A percentile compares a stretch with the other conserved stretches of the same genome.
These are phyloP conservation scores for Erodium maritimum DNA, from an alignment of 345 rosid genomes.

Conservation along the genomic window DNA sequence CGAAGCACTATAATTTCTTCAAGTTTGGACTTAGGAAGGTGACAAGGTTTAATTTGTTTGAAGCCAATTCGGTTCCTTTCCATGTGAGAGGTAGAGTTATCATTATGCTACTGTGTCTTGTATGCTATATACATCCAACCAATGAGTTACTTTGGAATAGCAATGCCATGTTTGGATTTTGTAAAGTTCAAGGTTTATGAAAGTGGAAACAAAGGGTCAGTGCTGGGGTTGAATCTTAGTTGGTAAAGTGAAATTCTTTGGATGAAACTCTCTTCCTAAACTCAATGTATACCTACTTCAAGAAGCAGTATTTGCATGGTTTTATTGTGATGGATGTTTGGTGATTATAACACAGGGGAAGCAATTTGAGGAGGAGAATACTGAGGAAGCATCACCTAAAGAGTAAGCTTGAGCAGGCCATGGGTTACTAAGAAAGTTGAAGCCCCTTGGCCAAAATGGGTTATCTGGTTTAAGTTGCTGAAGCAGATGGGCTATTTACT, in stretches of 20 bases:
- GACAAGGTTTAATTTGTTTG: neutral
- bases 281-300: neutral
- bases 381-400: slow-evolving; percentile 29
- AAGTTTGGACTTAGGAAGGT: too few relatives aligned
- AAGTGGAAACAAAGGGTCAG: too few relatives aligned
- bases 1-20: too few relatives aligned
- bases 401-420: slow-evolving; percentile 10
- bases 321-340: too few relatives aligned
- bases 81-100: too few relatives aligned
- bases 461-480: neutral
- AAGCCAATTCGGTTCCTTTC: neutral
- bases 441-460: neutral
- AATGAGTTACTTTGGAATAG: too few relatives aligned
- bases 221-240: too few relatives aligned
- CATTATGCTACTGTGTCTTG: too few relatives aligned
- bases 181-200: neutral
- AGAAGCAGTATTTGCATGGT: neutral
- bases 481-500: neutral
- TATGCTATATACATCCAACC: too few relatives aligned
- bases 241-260: too few relatives aligned
- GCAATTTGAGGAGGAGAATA: slow-evolving; percentile 39
- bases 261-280: neutral
- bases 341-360: slow-evolving; percentile 30
- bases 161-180: neutral
- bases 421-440: slow-evolving; percentile 2